Percentiles rank a stretch among this genome's conserved stretches.
Evolutionary conservation across 139 green algal genomes (phyloP).

Genomic region (Picocystis salinarum): DNA sequence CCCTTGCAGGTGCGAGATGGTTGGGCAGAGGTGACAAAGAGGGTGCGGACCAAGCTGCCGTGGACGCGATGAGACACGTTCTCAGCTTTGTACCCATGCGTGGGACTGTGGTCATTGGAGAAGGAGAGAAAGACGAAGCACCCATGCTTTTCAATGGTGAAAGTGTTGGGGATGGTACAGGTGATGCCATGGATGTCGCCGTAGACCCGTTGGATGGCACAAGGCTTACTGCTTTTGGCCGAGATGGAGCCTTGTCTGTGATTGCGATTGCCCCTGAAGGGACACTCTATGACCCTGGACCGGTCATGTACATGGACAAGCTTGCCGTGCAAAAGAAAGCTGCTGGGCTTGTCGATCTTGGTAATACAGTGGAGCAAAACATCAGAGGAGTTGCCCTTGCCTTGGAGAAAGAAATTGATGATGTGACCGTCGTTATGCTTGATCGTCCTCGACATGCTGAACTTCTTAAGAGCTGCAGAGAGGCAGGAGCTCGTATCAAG

Average conservation of each 20-base stretch:
- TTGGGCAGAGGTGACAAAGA: conserved; percentile 67
- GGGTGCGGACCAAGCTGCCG: conserved; percentile 55
- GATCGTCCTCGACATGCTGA: conserved; percentile 42
- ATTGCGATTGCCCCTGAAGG: conserved; percentile 56
- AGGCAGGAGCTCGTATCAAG: conserved; percentile 46
- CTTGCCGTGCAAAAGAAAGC: conserved; percentile 34
- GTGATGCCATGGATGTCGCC: conserved; percentile 44
- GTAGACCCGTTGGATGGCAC: conserved; percentile 65
- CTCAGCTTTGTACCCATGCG: conserved; percentile 43
- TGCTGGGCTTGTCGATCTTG: conserved; percentile 18
- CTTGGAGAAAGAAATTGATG: conserved; percentile 42
- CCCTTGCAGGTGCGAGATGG: conserved; percentile 33
- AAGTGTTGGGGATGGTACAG: conserved; percentile 26
- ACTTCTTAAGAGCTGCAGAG: conserved; percentile 37
- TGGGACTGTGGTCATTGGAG: conserved; percentile 59
- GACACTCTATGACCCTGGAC: conserved; percentile 50
- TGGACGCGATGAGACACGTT: conserved; percentile 66
- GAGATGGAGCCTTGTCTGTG: conserved; percentile 12
- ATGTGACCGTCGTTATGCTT: conserved; percentile 55
- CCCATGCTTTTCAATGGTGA: conserved; percentile 19
- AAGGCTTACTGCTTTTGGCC: conserved; percentile 25
- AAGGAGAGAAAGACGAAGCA: conserved; percentile 58
- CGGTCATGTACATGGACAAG: conserved; percentile 58
- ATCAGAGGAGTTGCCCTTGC: conserved; percentile 32
- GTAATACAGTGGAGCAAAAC: conserved; percentile 35